Conservation (phyloP, 495 filamentous ascomycete genomes). For the Neurospora intermedia region DNA sequence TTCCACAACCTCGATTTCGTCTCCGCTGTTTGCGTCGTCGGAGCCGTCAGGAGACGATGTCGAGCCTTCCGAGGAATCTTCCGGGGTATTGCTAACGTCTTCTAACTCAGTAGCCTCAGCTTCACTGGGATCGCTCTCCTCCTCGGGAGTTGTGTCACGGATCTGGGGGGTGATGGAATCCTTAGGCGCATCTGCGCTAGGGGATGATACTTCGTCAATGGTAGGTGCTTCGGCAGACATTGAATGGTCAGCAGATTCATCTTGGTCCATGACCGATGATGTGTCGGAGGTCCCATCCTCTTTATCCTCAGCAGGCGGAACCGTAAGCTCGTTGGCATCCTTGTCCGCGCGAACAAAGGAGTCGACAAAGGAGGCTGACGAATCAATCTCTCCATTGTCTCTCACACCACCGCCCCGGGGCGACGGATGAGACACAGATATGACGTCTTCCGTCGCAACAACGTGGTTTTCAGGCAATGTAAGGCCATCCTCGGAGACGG, state of each 20-base stretch:
- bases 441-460: not conserved
- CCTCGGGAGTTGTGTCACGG: not conserved
- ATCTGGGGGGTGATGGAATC: not conserved
- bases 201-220: not conserved
- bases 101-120: not conserved
- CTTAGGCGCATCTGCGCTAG: not conserved
- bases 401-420: not conserved
- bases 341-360: not conserved
- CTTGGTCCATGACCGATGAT: not conserved
- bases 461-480: not conserved
- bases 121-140: not conserved
- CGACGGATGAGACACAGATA: not conserved
- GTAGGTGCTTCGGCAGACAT: not conserved
- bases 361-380: not conserved
- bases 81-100: not conserved
- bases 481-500: not conserved
- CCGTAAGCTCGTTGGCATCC: not conserved
- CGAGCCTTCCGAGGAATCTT: not conserved
- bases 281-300: not conserved
- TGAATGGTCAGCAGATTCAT: not conserved
- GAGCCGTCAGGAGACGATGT: not conserved
- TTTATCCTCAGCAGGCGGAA: not conserved
- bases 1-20: constrained; percentile 4
- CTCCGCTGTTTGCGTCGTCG: not conserved
- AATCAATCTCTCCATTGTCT: not conserved